Conservation (phyloP, 345 rosid species). For the Aurinia saxatilis region DNA sequence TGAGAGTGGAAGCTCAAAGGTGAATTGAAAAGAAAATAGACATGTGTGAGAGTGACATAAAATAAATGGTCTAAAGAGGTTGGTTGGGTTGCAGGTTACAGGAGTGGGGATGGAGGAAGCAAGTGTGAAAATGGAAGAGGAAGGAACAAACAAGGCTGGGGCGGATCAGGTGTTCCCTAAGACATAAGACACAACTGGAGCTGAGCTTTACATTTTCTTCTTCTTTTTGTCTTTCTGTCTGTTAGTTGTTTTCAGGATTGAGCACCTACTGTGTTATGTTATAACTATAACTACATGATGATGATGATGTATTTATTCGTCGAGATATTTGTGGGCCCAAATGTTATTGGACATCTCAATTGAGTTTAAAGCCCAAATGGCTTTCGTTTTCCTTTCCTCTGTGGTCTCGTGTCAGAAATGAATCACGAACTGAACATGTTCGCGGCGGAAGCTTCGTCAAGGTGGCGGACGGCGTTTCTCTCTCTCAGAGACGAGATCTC, state of each 20-base stretch:
- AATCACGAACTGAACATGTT: not conserved
- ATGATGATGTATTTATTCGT: slow-evolving; percentile 9
- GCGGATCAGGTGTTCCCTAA: slow-evolving; percentile 49
- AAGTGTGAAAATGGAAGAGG: slow-evolving; percentile 59
- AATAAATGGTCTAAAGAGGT: not conserved
- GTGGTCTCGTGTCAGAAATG: too few relatives aligned
- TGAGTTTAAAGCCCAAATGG: not conserved
- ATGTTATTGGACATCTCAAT: not conserved
- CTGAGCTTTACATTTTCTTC: not conserved
- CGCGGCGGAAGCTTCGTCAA: slow-evolving; percentile 30
- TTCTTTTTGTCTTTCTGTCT: not conserved
- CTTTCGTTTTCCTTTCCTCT: too few relatives aligned
- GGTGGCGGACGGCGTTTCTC: slow-evolving; percentile 83
- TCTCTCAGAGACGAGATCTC: slow-evolving; percentile 73
- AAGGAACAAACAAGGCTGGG: slow-evolving; percentile 39
- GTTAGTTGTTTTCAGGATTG: not conserved
- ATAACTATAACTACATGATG: too few relatives aligned
- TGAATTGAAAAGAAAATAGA: slow-evolving; percentile 10
- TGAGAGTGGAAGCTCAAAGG: slow-evolving; percentile 54
- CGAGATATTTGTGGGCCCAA: not conserved
- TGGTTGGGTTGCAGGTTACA: slow-evolving; percentile 38
- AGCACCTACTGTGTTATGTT: too few relatives aligned
- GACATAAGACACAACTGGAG: slow-evolving; percentile 22
- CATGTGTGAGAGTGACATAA: not conserved
- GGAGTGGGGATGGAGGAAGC: slow-evolving; percentile 64